These are phyloP conservation scores for Euphorbia pulcherrima DNA, from an alignment of 345 rosid species.

Conservation along the genomic window DNA sequence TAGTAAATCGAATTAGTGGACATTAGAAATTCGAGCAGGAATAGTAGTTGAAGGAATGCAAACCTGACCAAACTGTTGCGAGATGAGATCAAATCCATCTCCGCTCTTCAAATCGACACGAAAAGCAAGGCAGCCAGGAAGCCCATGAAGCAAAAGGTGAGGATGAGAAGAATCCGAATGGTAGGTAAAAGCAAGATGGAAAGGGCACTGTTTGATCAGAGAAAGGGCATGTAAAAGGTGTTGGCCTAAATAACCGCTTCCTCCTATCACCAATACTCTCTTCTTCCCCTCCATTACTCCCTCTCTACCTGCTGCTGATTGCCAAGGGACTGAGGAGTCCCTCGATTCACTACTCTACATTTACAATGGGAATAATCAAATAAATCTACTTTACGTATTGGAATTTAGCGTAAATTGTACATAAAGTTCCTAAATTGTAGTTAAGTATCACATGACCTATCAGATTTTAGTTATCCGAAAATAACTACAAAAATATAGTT, in stretches of 20 bases:
- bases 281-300: slow-evolving; percentile 34
- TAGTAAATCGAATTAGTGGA: background rate
- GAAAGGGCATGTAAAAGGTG: slow-evolving; percentile 60
- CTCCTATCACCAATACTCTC: slow-evolving; percentile 73
- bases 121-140: slow-evolving; percentile 51
- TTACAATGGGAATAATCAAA: too few relatives aligned
- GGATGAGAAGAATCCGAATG: slow-evolving; percentile 52
- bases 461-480: too few relatives aligned
- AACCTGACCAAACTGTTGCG: slow-evolving; percentile 63
- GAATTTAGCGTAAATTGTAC: background rate
- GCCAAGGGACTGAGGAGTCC: background rate
- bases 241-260: slow-evolving; percentile 88
- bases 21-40: background rate
- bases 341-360: background rate
- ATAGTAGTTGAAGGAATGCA: too few relatives aligned
- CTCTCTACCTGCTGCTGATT: background rate
- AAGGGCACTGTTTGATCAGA: slow-evolving; percentile 29
- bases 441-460: too few relatives aligned
- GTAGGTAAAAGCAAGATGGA: slow-evolving; percentile 59
- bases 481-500: too few relatives aligned
- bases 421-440: background rate
- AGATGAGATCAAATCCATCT: slow-evolving; percentile 46
- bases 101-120: slow-evolving; percentile 65
- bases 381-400: too few relatives aligned
- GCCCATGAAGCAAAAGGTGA: slow-evolving; percentile 41